Evolutionary conservation across 1,139 yeast species (phyloP), one percentile per base, ranked within the genome.

Genomic region (Pichia sp.): DNA sequence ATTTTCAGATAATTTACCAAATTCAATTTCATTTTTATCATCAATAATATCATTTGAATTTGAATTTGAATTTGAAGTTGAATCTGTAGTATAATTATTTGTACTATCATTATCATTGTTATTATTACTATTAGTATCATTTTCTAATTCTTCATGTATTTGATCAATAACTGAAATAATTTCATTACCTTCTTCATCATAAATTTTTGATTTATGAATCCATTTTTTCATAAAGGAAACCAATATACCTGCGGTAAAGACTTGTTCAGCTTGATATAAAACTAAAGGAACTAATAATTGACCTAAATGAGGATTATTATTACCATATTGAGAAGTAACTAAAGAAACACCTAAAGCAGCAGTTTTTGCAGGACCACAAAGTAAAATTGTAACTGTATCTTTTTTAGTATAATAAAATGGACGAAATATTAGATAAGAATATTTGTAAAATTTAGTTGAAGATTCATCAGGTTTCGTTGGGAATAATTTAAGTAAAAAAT

Each of bases 321-420:
- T 65, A 8, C 95, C 94, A 60, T 86, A 87, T 62, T 87, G 96
- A 0, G 96, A 77, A 1, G 87, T 70, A 9, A 85, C 71, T 46
- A 87, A 69, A 1, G 95, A 84, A 1, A 87, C 95, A 38, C 96
- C 96, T 43, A 87, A 69, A 0, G 96, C 96, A 0, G 95, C 96
- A 0, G 96, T 87, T 61, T 87, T 87, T 4, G 96, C 95, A 2
- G 95, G 94, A 6, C 95, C 96, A 63, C 96, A 87, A 47, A 87
- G 73, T 82, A 87, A 74, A 40, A 87, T 73, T 4, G 92, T 75
- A 30, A 86, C 86, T 0, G 96, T 78, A 58, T 87, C 96, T 45
- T 68, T 65, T 54, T 82, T 75, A 53, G 72, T 70, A 63, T 84
- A 84, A 61, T 82, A 83, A 55, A 86, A 85, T 1, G 92, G 90